Evolutionary conservation across 495 filamentous ascomycete genomes (phyloP).

Genomic region (Annulohypoxylon nitens): DNA sequence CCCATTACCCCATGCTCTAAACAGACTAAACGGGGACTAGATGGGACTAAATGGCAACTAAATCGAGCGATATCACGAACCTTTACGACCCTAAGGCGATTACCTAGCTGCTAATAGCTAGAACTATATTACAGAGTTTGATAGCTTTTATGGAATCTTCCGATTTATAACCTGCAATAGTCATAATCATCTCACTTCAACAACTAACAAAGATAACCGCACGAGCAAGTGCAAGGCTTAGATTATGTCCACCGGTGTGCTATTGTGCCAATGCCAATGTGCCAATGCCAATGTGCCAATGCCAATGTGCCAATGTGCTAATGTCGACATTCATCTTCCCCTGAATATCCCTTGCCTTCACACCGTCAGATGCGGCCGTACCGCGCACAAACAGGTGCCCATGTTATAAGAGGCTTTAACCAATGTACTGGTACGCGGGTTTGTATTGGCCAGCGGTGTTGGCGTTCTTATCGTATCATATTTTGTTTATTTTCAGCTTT

Average conservation of each 20-base stretch:
- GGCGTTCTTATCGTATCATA: neutral
- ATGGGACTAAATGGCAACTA: neutral
- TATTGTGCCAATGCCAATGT: no score
- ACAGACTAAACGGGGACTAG: neutral
- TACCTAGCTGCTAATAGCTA: constrained; percentile 21
- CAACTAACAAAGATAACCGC: neutral
- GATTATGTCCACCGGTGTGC: neutral
- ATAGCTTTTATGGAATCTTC: constrained; percentile 1
- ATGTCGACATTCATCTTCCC: neutral
- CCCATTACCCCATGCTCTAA: constrained; percentile 7
- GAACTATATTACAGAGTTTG: neutral
- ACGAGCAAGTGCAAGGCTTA: neutral
- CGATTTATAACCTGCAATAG: constrained; percentile 20
- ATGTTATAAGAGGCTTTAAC: neutral
- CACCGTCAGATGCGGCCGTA: neutral
- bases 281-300: no score
- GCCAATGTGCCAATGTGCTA: neutral
- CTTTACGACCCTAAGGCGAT: neutral
- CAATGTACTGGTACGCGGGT: neutral
- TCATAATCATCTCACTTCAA: constrained; percentile 4
- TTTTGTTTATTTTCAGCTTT: constrained; percentile 6
- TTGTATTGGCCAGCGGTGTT: neutral
- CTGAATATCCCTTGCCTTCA: constrained; percentile 26
- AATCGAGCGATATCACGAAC: constrained; percentile 11
- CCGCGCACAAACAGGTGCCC: neutral